phyloP scores from a whole-genome alignment of 139 green algal genomes.

The Zygnema cylindricum region DNA sequence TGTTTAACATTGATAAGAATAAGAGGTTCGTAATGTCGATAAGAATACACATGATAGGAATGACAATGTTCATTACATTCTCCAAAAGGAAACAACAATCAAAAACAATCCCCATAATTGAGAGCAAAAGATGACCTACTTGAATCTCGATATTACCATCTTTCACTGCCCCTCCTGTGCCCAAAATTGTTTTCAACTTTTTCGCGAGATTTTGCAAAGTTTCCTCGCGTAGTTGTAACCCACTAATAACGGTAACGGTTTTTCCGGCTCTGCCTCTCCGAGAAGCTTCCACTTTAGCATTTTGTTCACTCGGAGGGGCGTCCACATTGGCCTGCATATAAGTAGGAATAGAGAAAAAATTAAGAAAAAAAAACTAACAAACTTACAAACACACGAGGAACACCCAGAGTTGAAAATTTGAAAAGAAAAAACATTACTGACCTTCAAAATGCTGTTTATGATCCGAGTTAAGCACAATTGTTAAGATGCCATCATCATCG shows the following conservation, averaged over 20 bases:
- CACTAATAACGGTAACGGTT: slow-evolving; percentile 42
- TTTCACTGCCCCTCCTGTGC: slow-evolving; percentile 41
- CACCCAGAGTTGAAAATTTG: neutral
- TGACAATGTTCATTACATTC: neutral
- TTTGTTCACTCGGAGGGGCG: neutral
- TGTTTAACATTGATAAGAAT: too few species aligned
- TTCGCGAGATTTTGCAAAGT: slow-evolving; percentile 21
- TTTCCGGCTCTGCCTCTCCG: slow-evolving; percentile 34
- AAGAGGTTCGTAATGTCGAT: too few species aligned
- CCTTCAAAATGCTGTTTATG: too few species aligned
- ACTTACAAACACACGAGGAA: neutral
- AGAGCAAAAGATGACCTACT: neutral
- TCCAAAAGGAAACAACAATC: neutral
- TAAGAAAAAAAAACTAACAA: slow-evolving; percentile 20
- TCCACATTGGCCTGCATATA: slow-evolving; percentile 11
- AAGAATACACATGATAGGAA: neutral
- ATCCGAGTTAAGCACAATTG: too few species aligned
- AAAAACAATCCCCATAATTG: neutral
- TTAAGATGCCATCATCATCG: too few species aligned
- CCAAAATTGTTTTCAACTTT: slow-evolving; percentile 22
- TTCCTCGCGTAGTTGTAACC: neutral
- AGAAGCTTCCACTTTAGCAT: slow-evolving; percentile 18
- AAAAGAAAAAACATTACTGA: slow-evolving; percentile 12
- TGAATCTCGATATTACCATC: slow-evolving; percentile 46
- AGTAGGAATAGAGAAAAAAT: slow-evolving; percentile 10